Base-by-base conservation (phyloP, 2,329 filamentous ascomycete genomes). In the Elsinoe fawcettii region DNA sequence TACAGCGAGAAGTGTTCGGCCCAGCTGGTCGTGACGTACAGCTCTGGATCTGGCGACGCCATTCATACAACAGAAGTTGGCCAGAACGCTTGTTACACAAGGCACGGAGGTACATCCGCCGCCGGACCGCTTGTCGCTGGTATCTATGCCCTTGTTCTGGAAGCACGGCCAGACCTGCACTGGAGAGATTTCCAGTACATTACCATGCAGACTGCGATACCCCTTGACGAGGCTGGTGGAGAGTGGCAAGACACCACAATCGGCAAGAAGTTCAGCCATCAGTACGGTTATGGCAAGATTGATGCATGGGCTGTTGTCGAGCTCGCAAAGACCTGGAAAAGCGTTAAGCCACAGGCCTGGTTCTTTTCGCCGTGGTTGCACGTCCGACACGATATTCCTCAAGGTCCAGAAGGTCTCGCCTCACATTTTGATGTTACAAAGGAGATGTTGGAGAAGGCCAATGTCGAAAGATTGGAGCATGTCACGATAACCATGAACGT, bases 61-160 rank as follows among this genome's bases (percentile, higher is more conserved):
- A 99, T 99, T 66, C 91, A 96, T 73, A 99, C 93, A 0, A 99
- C 93, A 0, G 93, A 99, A 66, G 90, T 99, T 23, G 93, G 93
- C 54, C 58, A 64, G 46, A 87, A 95, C 69, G 76, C 79, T 58
- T 99, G 93, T 73, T 90, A 87, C 63, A 79, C 75, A 60, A 77
- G 78, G n/a, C 93, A 99, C 66, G 93, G 93, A 55, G 93, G 93
- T 60, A 99, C 93, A 2, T 99, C 93, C 11, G 93, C 93, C 25
- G 93, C 93, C 9, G 93, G 93, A 0, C 93, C 93, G 22, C 79
- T 99, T 37, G 93, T 89, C 32, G 92, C 91, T 20, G 93, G 93
- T 43, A 89, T 96, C 55, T 92, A 93, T 65, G 92, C 93, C 9
- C 81, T 99, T 3, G 89, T 90, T 30, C 79, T 99, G 56, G 83